Base-by-base conservation (phyloP, 768 basidiomycete genomes). In the Kwoniella pini region DNA sequence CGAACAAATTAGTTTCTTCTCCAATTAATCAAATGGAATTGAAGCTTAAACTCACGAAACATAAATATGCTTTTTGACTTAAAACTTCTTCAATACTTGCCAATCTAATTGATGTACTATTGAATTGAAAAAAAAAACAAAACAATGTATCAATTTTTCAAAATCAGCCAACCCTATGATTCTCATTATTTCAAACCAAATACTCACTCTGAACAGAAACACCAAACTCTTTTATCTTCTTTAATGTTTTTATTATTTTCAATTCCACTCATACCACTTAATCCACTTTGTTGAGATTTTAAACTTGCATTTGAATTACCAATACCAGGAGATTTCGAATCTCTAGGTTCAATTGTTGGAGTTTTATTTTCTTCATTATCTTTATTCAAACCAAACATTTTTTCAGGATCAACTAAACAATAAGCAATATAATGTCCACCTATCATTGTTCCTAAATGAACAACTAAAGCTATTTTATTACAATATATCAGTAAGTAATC, bases 391-490 rank as follows among this genome's bases (percentile, higher is more conserved):
- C 54, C 65, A 50, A 74, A 70, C 69, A 76, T 71, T 44, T 60
- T 65, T 53, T 66, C 70, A 19, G 75, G 73, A 30, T 78, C 76
- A 21, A 57, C 79, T 36, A 76, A 40, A 79, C 78, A 24, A 87
- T 91, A 91, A 6, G 91, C 87, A 46, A 93, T 82, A 72, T 95
- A 95, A 74, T 95, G 92, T 0, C 92, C 92, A 22, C 90, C 89
- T 43, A 91, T 83, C 89, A 76, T 76, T 17, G 75, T 68, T 17
- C 78, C 78, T 11, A 74, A 53, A 52, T 79, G 77, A 1, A 78
- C 76, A 2, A 78, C 78, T 7, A 78, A 64, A 36, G 75, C 78
- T 77, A 39, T 7, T 11, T 17, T 15, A 15, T 26, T n/a, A 36
- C 33, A 15, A 9, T 36, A 36, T 9, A 36, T 36, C 33, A 36